A percentile compares a stretch with the other conserved stretches of the same genome.
Conservation (phyloP, 805 yeast genomes). For the Kazachstania martiniae region DNA sequence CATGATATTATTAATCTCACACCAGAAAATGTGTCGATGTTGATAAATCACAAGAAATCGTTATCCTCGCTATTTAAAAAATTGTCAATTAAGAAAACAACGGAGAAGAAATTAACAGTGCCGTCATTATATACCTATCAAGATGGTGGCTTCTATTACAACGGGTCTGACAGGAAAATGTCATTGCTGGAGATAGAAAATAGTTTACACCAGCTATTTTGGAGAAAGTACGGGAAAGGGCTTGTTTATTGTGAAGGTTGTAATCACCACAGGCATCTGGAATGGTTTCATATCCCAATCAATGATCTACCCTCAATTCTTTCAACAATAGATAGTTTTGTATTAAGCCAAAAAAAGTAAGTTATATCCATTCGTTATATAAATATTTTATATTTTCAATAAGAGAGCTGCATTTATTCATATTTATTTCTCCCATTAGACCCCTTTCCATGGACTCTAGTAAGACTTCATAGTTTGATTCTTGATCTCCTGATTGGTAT, state of each 20-base stretch:
- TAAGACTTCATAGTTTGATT: no score
- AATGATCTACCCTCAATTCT: conserved; percentile 13
- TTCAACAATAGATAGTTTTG: conserved; percentile 12
- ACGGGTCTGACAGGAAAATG: conserved; percentile 7
- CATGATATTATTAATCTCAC: conserved; percentile 20
- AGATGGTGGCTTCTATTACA: no score
- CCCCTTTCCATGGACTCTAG: background rate
- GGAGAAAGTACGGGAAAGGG: conserved; percentile 24
- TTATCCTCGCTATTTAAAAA: conserved; percentile 7
- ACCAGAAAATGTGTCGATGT: conserved; percentile 11
- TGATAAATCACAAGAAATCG: conserved; percentile 1
- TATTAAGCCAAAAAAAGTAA: conserved; percentile 5
- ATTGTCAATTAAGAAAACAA: conserved; percentile 6
- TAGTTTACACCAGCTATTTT: conserved; percentile 16
- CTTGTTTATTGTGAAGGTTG: conserved; percentile 23
- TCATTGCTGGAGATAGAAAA: conserved; percentile 14
- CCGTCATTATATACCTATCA: no score
- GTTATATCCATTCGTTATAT: background rate
- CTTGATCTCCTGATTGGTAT: background rate
- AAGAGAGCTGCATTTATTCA: conserved; percentile 5
- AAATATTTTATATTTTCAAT: conserved; percentile 4
- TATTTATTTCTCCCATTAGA: conserved; percentile 1
- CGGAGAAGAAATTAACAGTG: background rate
- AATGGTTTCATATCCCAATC: conserved; percentile 22
- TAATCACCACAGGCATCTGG: conserved; percentile 21